Conservation (phyloP, 1,139 yeast genomes). For the Geotrichum carabidarum region DNA sequence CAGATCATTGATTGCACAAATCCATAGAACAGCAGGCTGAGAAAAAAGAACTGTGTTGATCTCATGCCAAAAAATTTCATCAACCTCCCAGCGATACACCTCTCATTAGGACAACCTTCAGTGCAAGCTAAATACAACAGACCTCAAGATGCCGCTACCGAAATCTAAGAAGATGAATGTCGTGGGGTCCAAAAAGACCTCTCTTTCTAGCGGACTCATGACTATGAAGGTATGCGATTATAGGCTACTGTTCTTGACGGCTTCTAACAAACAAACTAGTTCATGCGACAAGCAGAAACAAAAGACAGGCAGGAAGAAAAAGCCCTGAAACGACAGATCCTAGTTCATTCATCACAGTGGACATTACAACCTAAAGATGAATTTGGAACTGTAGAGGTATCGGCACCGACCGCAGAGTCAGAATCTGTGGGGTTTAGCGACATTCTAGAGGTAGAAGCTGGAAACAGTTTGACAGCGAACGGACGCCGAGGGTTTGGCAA, state of each 20-base stretch:
- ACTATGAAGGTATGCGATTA: slow-evolving; percentile 12
- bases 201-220: slow-evolving; percentile 17
- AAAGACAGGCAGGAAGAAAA: slow-evolving; percentile 36
- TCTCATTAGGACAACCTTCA: no score
- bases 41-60: no score
- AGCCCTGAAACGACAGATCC: slow-evolving; percentile 39
- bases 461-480: not conserved
- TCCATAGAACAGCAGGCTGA: no score
- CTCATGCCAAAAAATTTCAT: no score
- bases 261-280: slow-evolving; percentile 27
- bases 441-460: slow-evolving; percentile 23
- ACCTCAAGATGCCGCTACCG: slow-evolving; percentile 11
- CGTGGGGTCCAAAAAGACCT: slow-evolving; percentile 8
- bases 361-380: slow-evolving; percentile 29
- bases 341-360: slow-evolving; percentile 58
- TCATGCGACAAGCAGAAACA: slow-evolving; percentile 44
- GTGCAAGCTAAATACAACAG: no score
- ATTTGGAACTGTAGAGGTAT: slow-evolving; percentile 1
- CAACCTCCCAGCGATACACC: no score
- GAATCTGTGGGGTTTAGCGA: slow-evolving; percentile 26
- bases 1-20: no score
- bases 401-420: slow-evolving; percentile 10
- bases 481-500: slow-evolving; percentile 16
- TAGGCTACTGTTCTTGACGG: not conserved
- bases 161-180: slow-evolving; percentile 9